Base-by-base conservation (phyloP, 768 basidiomycete genomes). In the Boletus patriciae region DNA sequence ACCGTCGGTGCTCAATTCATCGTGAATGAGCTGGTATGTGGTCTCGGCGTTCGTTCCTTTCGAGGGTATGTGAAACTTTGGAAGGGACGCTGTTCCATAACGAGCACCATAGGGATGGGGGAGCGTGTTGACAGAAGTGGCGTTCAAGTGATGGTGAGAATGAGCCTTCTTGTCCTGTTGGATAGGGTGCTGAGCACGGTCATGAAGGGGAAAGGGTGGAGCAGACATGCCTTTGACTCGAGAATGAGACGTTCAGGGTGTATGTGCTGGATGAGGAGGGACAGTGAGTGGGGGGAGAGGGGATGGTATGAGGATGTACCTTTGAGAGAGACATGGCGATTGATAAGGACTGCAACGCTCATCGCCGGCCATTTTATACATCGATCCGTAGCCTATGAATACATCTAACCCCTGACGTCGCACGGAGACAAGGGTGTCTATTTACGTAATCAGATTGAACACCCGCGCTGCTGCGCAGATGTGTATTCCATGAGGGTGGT, bases 221-320 rank as follows among this genome's bases (percentile, higher is more conserved):
- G 47, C 44, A 27, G 62, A 66, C 52, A 67, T 44, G 83, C 87
- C 68, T 77, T 78, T 21, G 86, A 72, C 38, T 82, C 74, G 61
- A 77, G 77, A 41, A 93, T 74, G 68, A 93, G 79, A 48, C 75
- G 73, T 53, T 88, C 87, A 2, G 89, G 73, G 70, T 90, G 83
- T 64, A 92, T 75, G 62, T 85, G 86, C 86, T 88, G 59, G 27
- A 31, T 40, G 50, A 51, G 15, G 11, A 3, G 46, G 2, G 34
- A 52, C 34, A 16, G n/a, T 51, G 33, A 59, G 43, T 3, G 6
- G 38, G n/a, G 49, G 13, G 31, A 54, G 57, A 31, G 49, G 21
- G 6, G 25, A 37, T n/a, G 44, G 33, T 31, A 4, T 38, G 23
- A 47, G 52, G 36, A 27, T 55, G 29, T 58, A 82, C 83, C 74